Percentiles rank a stretch among this genome's conserved stretches.
phyloP scores from a whole-genome alignment of 2,329 filamentous ascomycete species.

The Berkeleyomyces basicola region DNA sequence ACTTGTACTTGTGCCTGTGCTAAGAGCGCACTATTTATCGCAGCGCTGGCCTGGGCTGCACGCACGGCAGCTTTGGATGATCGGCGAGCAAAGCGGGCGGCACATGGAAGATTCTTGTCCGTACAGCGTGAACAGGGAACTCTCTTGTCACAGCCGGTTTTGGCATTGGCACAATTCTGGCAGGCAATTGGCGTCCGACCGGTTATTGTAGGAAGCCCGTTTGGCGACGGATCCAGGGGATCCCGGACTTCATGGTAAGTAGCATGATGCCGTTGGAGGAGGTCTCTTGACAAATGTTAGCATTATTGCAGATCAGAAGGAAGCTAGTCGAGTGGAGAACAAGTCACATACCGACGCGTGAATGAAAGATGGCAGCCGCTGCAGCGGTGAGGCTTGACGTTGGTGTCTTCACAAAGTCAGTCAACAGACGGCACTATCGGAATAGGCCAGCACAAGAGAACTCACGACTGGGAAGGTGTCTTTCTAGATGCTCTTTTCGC shows the following conservation, averaged over 20 bases:
- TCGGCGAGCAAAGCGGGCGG: slow-evolving; percentile 32
- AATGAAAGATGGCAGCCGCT: slow-evolving; percentile 33
- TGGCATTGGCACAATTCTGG: slow-evolving; percentile 24
- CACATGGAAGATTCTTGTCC: slow-evolving; percentile 23
- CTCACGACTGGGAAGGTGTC: slow-evolving; percentile 36
- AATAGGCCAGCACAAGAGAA: slow-evolving; percentile 6
- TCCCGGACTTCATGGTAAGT: slow-evolving; percentile 35
- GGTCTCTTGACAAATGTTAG: slow-evolving; percentile 23
- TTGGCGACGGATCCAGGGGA: slow-evolving; percentile 28
- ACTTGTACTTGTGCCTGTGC: slow-evolving; percentile 7
- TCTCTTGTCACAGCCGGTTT: slow-evolving; percentile 25
- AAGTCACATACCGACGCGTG: slow-evolving; percentile 27
- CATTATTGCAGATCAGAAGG: background rate
- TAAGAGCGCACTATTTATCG: slow-evolving; percentile 10
- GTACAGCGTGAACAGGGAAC: slow-evolving; percentile 24
- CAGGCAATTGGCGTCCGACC: slow-evolving; percentile 26
- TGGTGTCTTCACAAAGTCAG: slow-evolving; percentile 29
- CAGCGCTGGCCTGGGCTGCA: slow-evolving; percentile 24
- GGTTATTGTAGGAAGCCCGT: slow-evolving; percentile 26
- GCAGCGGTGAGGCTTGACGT: slow-evolving; percentile 37
- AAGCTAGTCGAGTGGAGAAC: background rate
- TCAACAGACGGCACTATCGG: background rate
- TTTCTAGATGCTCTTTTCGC: slow-evolving; percentile 39
- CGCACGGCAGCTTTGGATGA: slow-evolving; percentile 32
- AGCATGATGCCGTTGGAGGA: slow-evolving; percentile 33